Percentiles rank a stretch among this genome's conserved stretches.
Evolutionary conservation across 2,329 filamentous ascomycete genomes (phyloP).

Genomic region (Penicillium sp.): DNA sequence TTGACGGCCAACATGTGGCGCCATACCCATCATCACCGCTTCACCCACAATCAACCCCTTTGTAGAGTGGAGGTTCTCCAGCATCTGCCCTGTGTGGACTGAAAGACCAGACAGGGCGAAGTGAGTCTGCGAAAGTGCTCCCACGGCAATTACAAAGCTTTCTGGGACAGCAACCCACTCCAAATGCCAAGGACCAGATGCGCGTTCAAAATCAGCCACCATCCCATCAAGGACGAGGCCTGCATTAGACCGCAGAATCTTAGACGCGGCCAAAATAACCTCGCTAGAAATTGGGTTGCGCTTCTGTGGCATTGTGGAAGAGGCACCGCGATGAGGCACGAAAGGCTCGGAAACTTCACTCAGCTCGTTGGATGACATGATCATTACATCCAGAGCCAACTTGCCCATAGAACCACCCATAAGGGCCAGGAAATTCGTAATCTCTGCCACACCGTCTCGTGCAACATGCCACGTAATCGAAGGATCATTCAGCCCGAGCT

Average conservation of each 20-base stretch:
- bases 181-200: slow-evolving; percentile 55
- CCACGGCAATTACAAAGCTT: slow-evolving; percentile 51
- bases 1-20: slow-evolving; percentile 49
- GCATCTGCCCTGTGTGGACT: slow-evolving; percentile 49
- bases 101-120: slow-evolving; percentile 51
- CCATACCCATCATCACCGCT: slow-evolving; percentile 58
- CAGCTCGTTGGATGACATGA: slow-evolving; percentile 56
- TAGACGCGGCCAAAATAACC: slow-evolving; percentile 52
- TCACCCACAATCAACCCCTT: slow-evolving; percentile 53
- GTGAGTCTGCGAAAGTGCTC: slow-evolving; percentile 50
- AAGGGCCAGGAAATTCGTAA: slow-evolving; percentile 51
- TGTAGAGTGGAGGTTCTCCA: slow-evolving; percentile 49
- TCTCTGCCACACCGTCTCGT: slow-evolving; percentile 51
- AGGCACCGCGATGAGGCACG: slow-evolving; percentile 51
- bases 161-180: slow-evolving; percentile 55
- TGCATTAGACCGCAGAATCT: slow-evolving; percentile 50
- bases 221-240: slow-evolving; percentile 52
- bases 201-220: slow-evolving; percentile 55
- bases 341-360: slow-evolving; percentile 54
- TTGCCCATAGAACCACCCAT: slow-evolving; percentile 53
- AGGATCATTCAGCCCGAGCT: slow-evolving; percentile 47
- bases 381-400: slow-evolving; percentile 52
- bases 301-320: slow-evolving; percentile 56
- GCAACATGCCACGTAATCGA: slow-evolving; percentile 56
- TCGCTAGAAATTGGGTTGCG: slow-evolving; percentile 56